Evolutionary conservation across 2,329 filamentous ascomycete genomes (phyloP).

Genomic region (Tolypocladium endophyticum): DNA sequence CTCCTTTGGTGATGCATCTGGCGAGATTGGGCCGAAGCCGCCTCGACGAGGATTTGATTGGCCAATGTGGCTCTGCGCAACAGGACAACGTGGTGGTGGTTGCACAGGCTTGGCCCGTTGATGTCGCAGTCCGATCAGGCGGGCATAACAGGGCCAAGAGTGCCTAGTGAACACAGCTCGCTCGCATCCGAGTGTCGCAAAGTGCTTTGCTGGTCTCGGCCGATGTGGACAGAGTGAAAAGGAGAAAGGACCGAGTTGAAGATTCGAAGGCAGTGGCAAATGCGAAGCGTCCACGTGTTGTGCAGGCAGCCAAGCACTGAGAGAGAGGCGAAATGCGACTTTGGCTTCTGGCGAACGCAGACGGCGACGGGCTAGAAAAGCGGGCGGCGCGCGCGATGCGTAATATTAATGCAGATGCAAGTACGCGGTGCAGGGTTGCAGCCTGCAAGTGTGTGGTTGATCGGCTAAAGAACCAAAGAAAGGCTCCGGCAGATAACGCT

Average conservation of each 20-base stretch:
- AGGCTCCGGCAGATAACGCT: constrained; percentile 1
- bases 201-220: not conserved
- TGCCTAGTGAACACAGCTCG: not conserved
- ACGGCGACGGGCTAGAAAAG: not conserved
- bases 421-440: not conserved
- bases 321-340: not conserved
- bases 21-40: not conserved
- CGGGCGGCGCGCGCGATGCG: not conserved
- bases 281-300: constrained; percentile 2
- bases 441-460: not conserved
- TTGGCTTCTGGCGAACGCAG: not conserved
- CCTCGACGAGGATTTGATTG: constrained; percentile 1
- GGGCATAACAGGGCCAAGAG: not conserved
- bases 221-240: not conserved
- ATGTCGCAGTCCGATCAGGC: not conserved
- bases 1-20: constrained; percentile 44
- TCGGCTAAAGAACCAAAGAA: not conserved
- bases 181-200: not conserved
- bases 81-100: not conserved
- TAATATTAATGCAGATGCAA: not conserved
- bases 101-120: not conserved
- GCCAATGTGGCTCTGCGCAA: constrained; percentile 1
- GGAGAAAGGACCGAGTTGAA: not conserved
- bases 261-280: constrained; percentile 1
- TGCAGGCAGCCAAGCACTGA: not conserved